Evolutionary conservation across 1,284 basidiomycete genomes (phyloP).

Genomic region (Sanguinoderma infundibulare): DNA sequence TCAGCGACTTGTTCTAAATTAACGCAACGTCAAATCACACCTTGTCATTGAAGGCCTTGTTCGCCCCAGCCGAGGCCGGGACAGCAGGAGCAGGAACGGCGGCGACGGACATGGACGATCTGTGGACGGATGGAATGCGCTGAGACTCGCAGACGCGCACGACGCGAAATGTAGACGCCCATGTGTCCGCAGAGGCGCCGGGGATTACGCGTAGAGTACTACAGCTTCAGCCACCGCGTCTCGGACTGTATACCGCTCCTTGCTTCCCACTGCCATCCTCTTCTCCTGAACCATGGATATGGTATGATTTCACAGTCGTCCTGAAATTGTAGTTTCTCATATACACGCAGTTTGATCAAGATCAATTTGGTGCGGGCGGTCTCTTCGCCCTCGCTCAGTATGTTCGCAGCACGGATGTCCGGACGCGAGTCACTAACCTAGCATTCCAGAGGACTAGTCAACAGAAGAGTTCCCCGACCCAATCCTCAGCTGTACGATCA

Average conservation of each 20-base stretch:
- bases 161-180: constrained; percentile 18
- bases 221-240: constrained; percentile 12
- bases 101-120: constrained; percentile 37
- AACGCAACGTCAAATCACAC: constrained; percentile 38
- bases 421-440: background rate
- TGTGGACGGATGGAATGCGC: constrained; percentile 11
- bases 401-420: constrained; percentile 19
- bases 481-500: constrained; percentile 76
- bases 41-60: constrained; percentile 85
- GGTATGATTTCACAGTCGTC: constrained; percentile 43
- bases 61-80: constrained; percentile 45
- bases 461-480: constrained; percentile 48
- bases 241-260: background rate
- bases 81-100: constrained; percentile 45
- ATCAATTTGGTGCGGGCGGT: constrained; percentile 52
- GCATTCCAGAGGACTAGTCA: constrained; percentile 53
- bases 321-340: background rate
- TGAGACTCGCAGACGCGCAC: constrained; percentile 11
- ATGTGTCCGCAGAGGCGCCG: constrained; percentile 10
- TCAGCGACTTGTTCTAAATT: constrained; percentile 25
- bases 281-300: constrained; percentile 55
- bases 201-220: constrained; percentile 26
- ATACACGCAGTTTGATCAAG: constrained; percentile 53
- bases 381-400: constrained; percentile 59
- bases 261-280: constrained; percentile 17